Conservation (phyloP, 1,139 yeast species). For the Kurtzmaniella quercitrusa region DNA sequence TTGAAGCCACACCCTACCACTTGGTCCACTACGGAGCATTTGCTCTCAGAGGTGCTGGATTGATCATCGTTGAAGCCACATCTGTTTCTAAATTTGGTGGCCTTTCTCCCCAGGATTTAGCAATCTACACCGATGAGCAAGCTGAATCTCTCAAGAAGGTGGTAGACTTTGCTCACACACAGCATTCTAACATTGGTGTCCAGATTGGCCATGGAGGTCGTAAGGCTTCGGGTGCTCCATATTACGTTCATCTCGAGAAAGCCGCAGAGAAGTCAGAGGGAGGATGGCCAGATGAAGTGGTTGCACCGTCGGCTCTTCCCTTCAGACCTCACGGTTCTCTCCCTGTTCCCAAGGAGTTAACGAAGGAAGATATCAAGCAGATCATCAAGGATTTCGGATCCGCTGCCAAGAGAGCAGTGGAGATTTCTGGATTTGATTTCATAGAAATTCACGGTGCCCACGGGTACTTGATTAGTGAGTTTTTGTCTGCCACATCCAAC, state of each 20-base stretch:
- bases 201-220: constrained; percentile 58
- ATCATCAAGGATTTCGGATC: constrained; percentile 32
- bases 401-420: constrained; percentile 43
- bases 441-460: constrained; percentile 52
- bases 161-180: constrained; percentile 53
- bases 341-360: constrained; percentile 28
- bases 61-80: constrained; percentile 43
- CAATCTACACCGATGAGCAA: constrained; percentile 48
- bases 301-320: constrained; percentile 44
- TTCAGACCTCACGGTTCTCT: constrained; percentile 27
- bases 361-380: constrained; percentile 28
- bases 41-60: constrained; percentile 48
- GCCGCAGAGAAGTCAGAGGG: constrained; percentile 25
- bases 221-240: constrained; percentile 39
- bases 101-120: constrained; percentile 44
- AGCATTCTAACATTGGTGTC: constrained; percentile 45
- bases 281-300: constrained; percentile 40
- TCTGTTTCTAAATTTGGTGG: constrained; percentile 43
- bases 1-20: constrained; percentile 44
- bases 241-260: constrained; percentile 28
- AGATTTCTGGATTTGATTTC: constrained; percentile 45
- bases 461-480: constrained; percentile 42
- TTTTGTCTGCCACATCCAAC: constrained; percentile 34
- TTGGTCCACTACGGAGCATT: constrained; percentile 41
- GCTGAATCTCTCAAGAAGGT: constrained; percentile 44